Evolutionary conservation across 495 filamentous ascomycete genomes (phyloP).

Genomic region (Talaromyces ruber): DNA sequence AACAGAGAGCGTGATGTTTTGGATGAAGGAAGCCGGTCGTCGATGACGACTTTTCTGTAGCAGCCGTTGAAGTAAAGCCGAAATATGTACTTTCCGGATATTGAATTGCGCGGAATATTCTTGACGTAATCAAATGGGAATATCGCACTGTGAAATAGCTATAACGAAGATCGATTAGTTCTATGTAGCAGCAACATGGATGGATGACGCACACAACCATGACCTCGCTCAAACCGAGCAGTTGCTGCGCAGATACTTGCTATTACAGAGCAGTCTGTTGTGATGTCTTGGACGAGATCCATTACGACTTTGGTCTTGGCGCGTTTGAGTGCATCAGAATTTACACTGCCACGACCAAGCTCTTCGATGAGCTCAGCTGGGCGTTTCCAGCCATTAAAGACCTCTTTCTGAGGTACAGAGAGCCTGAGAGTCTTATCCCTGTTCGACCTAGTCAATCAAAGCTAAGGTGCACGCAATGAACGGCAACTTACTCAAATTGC

Average conservation of each 20-base stretch:
- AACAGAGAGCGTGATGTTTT: slow-evolving; percentile 64
- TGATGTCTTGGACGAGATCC: slow-evolving; percentile 88
- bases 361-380: slow-evolving; percentile 46
- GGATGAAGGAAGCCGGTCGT: slow-evolving; percentile 83
- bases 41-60: slow-evolving; percentile 77
- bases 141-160: slow-evolving; percentile 62
- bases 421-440: slow-evolving; percentile 65
- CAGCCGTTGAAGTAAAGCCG: slow-evolving; percentile 93
- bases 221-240: slow-evolving; percentile 52
- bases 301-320: slow-evolving; percentile 25
- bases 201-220: slow-evolving; percentile 40
- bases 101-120: slow-evolving; percentile 49
- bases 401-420: slow-evolving; percentile 58
- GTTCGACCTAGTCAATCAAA: slow-evolving; percentile 11
- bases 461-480: not conserved
- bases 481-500: slow-evolving; percentile 46
- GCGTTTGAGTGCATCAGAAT: not conserved
- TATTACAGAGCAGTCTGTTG: slow-evolving; percentile 94
- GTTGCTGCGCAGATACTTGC: slow-evolving; percentile 84
- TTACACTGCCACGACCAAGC: slow-evolving; percentile 11
- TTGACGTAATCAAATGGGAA: slow-evolving; percentile 59
- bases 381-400: slow-evolving; percentile 77
- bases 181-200: not conserved
- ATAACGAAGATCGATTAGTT: slow-evolving; percentile 1
- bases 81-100: slow-evolving; percentile 83